These are phyloP conservation scores for Glebionis coronaria DNA, from an alignment of 129 eudicot genomes.

Conservation along the genomic window DNA sequence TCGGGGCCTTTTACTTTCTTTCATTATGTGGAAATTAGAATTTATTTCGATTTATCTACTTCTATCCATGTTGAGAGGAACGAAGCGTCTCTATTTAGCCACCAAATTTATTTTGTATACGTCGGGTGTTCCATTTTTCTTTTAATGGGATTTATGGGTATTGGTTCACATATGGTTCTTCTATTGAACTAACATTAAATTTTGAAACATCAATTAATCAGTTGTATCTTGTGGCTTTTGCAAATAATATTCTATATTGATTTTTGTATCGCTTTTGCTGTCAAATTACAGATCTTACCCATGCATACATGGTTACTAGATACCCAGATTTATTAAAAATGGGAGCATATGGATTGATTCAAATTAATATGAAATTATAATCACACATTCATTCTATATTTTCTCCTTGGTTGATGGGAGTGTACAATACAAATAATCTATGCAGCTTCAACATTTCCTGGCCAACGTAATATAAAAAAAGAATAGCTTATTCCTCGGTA, in stretches of 20 bases:
- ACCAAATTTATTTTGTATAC: too few relatives aligned
- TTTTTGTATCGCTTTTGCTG: conserved; percentile 6
- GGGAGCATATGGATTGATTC: conserved; percentile 15
- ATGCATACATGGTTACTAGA: background rate
- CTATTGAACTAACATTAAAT: too few relatives aligned
- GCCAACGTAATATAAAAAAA: too few relatives aligned
- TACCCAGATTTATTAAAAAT: conserved; percentile 3
- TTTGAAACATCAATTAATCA: background rate
- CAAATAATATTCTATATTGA: background rate
- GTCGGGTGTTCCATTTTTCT: too few relatives aligned
- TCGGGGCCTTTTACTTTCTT: background rate
- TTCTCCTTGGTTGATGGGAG: conserved; percentile 18
- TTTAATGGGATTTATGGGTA: too few relatives aligned
- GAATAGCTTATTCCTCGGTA: too few relatives aligned
- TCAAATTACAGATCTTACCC: background rate
- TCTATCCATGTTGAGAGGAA: too few relatives aligned
- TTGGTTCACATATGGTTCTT: too few relatives aligned
- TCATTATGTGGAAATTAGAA: background rate
- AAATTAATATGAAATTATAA: conserved; percentile 16
- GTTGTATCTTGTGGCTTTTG: background rate
- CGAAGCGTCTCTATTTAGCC: too few relatives aligned
- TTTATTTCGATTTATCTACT: background rate
- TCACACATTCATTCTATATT: conserved; percentile 5
- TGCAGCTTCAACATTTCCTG: too few relatives aligned
- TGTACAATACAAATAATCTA: conserved; percentile 6